Evolutionary conservation across 768 basidiomycete genomes (phyloP).

Genomic region (Strobilomyces dryophilus): DNA sequence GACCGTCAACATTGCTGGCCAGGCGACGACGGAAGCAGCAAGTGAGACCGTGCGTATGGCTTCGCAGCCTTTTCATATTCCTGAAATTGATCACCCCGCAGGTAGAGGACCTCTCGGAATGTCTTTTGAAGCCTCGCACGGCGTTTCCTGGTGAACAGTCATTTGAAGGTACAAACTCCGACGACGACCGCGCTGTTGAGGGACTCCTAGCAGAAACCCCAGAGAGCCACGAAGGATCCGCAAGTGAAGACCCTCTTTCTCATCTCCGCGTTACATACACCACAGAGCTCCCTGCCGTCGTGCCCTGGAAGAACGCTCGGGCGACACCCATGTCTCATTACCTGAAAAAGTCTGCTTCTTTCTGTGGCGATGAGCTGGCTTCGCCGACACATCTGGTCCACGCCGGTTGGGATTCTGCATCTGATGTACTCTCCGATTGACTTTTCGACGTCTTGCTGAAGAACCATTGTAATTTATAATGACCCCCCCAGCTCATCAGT

Average conservation of each 20-base stretch:
- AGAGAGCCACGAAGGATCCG: slow-evolving; percentile 26
- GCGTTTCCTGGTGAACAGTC: slow-evolving; percentile 29
- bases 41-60: slow-evolving; percentile 30
- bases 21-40: slow-evolving; percentile 24
- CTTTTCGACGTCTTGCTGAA: slow-evolving; percentile 6
- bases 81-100: slow-evolving; percentile 26
- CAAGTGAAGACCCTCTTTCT: slow-evolving; percentile 32
- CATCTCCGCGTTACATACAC: slow-evolving; percentile 37
- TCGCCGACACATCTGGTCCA: slow-evolving; percentile 49
- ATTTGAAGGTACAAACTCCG: slow-evolving; percentile 34
- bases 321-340: slow-evolving; percentile 35
- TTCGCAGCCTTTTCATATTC: slow-evolving; percentile 27
- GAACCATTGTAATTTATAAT: slow-evolving; percentile 24
- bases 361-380: slow-evolving; percentile 34
- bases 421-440: slow-evolving; percentile 37
- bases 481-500: slow-evolving; percentile 3
- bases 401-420: slow-evolving; percentile 56
- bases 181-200: slow-evolving; percentile 32
- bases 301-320: slow-evolving; percentile 32
- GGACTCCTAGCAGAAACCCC: slow-evolving; percentile 31
- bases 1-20: slow-evolving; percentile 17
- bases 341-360: slow-evolving; percentile 38
- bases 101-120: slow-evolving; percentile 26
- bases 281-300: slow-evolving; percentile 30
- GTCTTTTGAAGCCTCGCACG: slow-evolving; percentile 24